These are phyloP conservation scores for Eucalyptus coolabah DNA, from an alignment of 345 rosid genomes.

Conservation along the genomic window DNA sequence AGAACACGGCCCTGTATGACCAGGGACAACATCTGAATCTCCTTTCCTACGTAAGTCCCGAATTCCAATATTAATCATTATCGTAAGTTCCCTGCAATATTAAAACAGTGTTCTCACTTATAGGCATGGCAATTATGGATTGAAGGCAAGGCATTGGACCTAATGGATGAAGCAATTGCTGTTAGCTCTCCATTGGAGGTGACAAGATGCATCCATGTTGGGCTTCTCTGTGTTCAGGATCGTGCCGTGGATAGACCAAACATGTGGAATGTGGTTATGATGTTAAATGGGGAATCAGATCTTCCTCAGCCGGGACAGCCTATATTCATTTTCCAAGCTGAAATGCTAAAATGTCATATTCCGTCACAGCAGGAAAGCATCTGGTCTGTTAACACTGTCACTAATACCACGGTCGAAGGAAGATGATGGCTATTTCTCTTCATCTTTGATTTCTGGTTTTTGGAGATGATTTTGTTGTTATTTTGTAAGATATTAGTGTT, in stretches of 20 bases:
- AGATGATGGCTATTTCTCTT: background rate
- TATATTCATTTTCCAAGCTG: background rate
- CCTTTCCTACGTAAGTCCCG: background rate
- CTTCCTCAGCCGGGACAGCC: background rate
- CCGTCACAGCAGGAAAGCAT: background rate
- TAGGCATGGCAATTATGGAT: background rate
- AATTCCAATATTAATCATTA: background rate
- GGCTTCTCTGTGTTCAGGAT: slow-evolving; percentile 19
- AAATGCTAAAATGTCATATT: background rate
- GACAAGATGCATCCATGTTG: background rate
- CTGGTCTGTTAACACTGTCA: background rate
- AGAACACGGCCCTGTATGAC: background rate
- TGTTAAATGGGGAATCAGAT: background rate
- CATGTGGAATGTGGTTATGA: background rate
- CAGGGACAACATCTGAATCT: background rate
- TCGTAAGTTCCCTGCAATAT: background rate
- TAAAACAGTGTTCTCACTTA: background rate
- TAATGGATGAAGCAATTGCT: background rate
- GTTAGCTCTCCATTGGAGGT: background rate
- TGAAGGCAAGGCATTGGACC: background rate
- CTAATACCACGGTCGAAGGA: background rate
- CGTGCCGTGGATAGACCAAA: slow-evolving; percentile 6
- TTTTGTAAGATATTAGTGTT: background rate
- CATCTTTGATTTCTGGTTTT: background rate
- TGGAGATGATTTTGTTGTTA: background rate